Conservation (phyloP, 225 moss, liverwort and hornwort genomes). For the Rhytidiadelphus loreus region DNA sequence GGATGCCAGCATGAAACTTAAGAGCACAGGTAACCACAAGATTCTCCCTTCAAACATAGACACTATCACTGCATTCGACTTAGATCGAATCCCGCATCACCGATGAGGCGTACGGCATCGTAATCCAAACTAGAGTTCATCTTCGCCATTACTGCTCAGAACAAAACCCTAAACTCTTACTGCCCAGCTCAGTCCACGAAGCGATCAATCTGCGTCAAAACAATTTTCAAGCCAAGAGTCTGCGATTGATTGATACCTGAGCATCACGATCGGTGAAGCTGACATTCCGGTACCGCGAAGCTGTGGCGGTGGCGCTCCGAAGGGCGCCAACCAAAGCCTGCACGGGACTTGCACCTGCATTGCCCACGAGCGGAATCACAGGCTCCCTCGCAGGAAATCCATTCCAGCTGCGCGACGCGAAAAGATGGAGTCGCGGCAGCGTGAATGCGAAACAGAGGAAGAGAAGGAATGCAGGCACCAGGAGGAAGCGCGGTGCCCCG, state of each 20-base stretch:
- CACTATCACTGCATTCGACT: background rate
- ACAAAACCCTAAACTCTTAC: background rate
- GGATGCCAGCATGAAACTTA: background rate
- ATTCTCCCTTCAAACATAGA: background rate
- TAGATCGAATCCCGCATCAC: background rate
- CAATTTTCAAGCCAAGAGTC: background rate
- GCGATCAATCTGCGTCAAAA: background rate
- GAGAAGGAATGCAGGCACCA: background rate
- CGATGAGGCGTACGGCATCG: background rate
- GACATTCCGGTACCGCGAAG: background rate
- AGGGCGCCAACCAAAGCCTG: slow-evolving; percentile 16
- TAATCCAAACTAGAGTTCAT: background rate
- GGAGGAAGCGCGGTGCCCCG: background rate
- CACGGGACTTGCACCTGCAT: background rate
- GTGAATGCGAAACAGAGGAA: slow-evolving; percentile 3
- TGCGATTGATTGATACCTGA: slow-evolving; percentile 4
- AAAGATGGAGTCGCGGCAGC: background rate
- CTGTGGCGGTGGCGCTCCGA: slow-evolving; percentile 13
- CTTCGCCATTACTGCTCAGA: background rate
- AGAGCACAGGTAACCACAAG: background rate
- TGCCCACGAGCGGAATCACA: background rate
- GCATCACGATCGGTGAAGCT: slow-evolving; percentile 15
- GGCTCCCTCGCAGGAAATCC: slow-evolving; percentile 1
- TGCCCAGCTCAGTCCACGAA: background rate
- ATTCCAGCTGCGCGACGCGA: background rate